Percentiles rank a stretch among this genome's conserved stretches.
phyloP scores from a whole-genome alignment of 495 filamentous ascomycete species.

The Delitschia confertaspora region DNA sequence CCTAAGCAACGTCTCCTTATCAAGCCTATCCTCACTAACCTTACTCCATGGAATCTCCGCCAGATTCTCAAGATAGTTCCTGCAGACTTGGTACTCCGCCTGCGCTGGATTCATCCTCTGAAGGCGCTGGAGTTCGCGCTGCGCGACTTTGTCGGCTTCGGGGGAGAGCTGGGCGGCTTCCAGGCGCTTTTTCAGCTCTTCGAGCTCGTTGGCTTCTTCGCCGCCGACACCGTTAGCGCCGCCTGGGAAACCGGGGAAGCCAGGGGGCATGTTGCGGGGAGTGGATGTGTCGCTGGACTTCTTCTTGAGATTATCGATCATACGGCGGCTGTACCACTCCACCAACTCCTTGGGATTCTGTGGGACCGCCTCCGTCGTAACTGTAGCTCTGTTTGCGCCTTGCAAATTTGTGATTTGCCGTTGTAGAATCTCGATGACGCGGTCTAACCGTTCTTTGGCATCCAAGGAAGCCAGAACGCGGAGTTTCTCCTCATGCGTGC shows the following conservation, averaged over 20 bases:
- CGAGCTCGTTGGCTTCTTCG: slow-evolving; percentile 64
- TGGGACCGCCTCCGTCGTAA: slow-evolving; percentile 42
- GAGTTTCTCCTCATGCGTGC: slow-evolving; percentile 75
- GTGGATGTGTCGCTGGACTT: slow-evolving; percentile 42
- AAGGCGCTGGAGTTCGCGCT: slow-evolving; percentile 78
- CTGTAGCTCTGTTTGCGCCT: slow-evolving; percentile 65
- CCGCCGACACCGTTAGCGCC: slow-evolving; percentile 45
- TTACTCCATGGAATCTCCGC: slow-evolving; percentile 91
- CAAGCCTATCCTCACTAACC: slow-evolving; percentile 77
- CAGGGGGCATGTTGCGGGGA: slow-evolving; percentile 45
- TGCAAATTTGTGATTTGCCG: slow-evolving; percentile 74
- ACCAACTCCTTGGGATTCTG: slow-evolving; percentile 29
- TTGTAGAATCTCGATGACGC: slow-evolving; percentile 69
- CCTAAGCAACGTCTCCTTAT: slow-evolving; percentile 63
- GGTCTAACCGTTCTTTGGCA: slow-evolving; percentile 61
- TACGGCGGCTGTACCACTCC: slow-evolving; percentile 43
- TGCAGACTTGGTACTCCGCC: slow-evolving; percentile 86
- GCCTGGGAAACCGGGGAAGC: slow-evolving; percentile 32
- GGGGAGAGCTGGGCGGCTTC: slow-evolving; percentile 67
- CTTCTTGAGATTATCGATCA: slow-evolving; percentile 46
- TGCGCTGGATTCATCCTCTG: slow-evolving; percentile 93
- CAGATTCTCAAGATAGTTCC: slow-evolving; percentile 92
- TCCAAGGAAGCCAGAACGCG: slow-evolving; percentile 68
- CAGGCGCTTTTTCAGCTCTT: slow-evolving; percentile 80
- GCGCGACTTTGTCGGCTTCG: slow-evolving; percentile 75